Base-by-base conservation (phyloP, 2,329 filamentous ascomycete genomes). In the Capronia coronata region DNA sequence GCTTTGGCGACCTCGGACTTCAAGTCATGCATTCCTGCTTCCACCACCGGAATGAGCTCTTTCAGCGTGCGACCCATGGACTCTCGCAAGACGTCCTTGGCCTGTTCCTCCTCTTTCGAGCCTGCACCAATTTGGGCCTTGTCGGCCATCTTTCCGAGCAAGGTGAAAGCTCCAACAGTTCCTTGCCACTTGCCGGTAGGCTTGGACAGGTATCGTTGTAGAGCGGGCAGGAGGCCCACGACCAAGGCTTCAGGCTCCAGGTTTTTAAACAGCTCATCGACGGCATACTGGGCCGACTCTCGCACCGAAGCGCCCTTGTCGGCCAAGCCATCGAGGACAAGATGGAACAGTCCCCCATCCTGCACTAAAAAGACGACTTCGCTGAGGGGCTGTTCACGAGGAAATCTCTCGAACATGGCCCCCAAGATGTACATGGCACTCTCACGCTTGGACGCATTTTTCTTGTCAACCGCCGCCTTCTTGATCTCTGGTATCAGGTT, bases 101-200 rank as follows among this genome's bases (percentile, higher is more conserved):
- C 82, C 50, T 79, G 75, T 57, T 94, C 87, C 65, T 93, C 83
- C 65, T 96, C 89, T 68, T 86, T 84, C 63, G 81, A 87, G 52
- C 87, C 89, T 55, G 87, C 80, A 48, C 84, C 83, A 67, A 94
- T 82, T 76, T 94, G 86, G 34, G 91, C 87, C 75, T 94, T 95
- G 66, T 94, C 86, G 41, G 93, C 93, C 84, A 97, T 94, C 69
- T 83, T 87, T 66, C 93, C 89, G 51, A 98, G 73, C 56, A 97
- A 69, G 67, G 85, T 82, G 65, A 85, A 84, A 39, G 87, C 93
- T 53, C 86, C 90, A 46, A 96, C 87, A 13, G 87, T 87, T 53
- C 93, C 93, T 71, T 98, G 93, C 93, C 93, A 98, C 72, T 98
- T 98, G 59, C 87, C 90, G 13, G 88, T 86, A 64, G 80, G 82